These are phyloP conservation scores for Fonsecaea erecta DNA, from an alignment of 2,329 filamentous ascomycete genomes.

Conservation along the genomic window DNA sequence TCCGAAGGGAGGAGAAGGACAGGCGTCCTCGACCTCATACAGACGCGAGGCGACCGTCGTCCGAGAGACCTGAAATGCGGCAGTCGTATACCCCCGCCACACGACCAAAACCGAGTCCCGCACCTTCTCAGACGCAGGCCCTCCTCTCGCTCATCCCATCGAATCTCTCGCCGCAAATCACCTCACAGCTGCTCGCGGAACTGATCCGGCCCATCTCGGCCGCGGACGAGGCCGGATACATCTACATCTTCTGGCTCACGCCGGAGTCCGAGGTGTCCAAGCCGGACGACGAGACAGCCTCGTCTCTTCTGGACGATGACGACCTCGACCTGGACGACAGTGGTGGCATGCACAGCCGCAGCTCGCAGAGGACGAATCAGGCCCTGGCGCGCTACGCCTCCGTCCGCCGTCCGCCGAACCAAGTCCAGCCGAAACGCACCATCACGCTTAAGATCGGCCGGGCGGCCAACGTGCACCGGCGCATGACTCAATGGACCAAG, in stretches of 20 bases:
- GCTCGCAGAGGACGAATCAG: conserved; percentile 41
- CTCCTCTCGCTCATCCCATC: conserved; percentile 72
- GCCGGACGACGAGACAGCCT: conserved; percentile 63
- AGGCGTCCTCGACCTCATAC: conserved; percentile 1
- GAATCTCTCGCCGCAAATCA: conserved; percentile 67
- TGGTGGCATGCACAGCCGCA: conserved; percentile 27
- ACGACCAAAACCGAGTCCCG: conserved; percentile 32
- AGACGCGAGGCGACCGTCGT: neutral
- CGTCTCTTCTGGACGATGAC: conserved; percentile 58
- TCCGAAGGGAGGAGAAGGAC: neutral
- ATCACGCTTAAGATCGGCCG: conserved; percentile 70
- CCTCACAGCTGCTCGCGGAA: conserved; percentile 74
- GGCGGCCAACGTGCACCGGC: conserved; percentile 81
- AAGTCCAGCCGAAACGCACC: conserved; percentile 56
- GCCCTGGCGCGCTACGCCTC: conserved; percentile 44
- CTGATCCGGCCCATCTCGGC: conserved; percentile 75
- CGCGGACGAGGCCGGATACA: conserved; percentile 82
- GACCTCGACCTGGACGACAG: conserved; percentile 20
- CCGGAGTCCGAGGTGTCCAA: conserved; percentile 62
- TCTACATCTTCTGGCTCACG: conserved; percentile 98
- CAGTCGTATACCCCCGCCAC: conserved; percentile 15
- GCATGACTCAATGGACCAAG: conserved; percentile 89
- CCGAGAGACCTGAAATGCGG: conserved; percentile 22
- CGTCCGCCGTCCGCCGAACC: conserved; percentile 35
- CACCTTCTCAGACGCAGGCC: conserved; percentile 47